These are phyloP conservation scores for Stylonectria norvegica DNA, from an alignment of 2,329 filamentous ascomycete genomes.

Conservation along the genomic window DNA sequence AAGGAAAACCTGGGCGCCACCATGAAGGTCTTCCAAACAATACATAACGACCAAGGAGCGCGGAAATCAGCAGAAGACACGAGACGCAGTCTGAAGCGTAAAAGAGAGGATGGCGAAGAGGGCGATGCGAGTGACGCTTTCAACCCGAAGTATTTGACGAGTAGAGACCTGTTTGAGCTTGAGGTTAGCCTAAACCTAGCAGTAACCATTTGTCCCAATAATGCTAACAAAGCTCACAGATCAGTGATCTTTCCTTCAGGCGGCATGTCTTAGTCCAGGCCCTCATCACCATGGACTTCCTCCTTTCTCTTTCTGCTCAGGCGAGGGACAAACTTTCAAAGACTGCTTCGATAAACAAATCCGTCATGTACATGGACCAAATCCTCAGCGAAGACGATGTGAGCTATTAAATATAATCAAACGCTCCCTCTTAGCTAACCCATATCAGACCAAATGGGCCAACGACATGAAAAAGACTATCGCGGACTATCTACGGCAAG, in stretches of 20 bases:
- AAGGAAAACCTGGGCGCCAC: conserved; percentile 70
- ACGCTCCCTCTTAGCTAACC: background rate
- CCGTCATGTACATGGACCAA: conserved; percentile 77
- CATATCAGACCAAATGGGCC: conserved; percentile 72
- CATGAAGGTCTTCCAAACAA: conserved; percentile 52
- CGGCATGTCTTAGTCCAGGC: conserved; percentile 93
- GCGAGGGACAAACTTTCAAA: conserved; percentile 76
- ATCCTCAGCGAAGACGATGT: conserved; percentile 76
- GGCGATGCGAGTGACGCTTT: conserved; percentile 55
- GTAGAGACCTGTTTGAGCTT: conserved; percentile 89
- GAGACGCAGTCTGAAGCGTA: conserved; percentile 67
- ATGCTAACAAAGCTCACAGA: conserved; percentile 38
- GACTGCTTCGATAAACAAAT: conserved; percentile 70
- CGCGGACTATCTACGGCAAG: conserved; percentile 76
- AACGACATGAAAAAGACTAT: conserved; percentile 73
- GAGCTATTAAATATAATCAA: no score
- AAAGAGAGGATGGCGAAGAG: conserved; percentile 53
- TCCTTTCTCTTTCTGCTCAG: conserved; percentile 81
- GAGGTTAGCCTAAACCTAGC: conserved; percentile 56
- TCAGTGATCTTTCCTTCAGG: conserved; percentile 91
- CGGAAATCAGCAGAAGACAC: conserved; percentile 59
- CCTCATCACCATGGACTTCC: conserved; percentile 89
- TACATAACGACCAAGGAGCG: conserved; percentile 47
- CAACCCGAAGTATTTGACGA: conserved; percentile 99
- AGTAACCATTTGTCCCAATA: background rate